Evolutionary conservation across 805 yeast species (phyloP).

Genomic region (Yueomyces sinensis): DNA sequence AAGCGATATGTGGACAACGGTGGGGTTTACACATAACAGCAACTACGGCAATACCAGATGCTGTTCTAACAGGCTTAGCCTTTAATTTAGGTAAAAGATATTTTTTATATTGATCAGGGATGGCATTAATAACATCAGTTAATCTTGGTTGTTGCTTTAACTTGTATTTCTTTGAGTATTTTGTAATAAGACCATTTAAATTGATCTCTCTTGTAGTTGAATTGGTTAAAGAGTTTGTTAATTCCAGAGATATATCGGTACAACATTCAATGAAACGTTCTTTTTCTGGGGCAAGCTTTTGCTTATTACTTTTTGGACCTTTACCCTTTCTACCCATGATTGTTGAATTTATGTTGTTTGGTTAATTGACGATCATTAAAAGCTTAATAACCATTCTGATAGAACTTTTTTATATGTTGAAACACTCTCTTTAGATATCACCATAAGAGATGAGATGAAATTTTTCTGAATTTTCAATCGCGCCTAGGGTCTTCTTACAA

Average conservation of each 20-base stretch:
- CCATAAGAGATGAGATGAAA: not conserved
- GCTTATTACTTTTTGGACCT: slow-evolving; percentile 34
- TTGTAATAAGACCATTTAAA: slow-evolving; percentile 75
- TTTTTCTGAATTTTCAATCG: not conserved
- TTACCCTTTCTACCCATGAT: slow-evolving; percentile 27
- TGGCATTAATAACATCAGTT: slow-evolving; percentile 87
- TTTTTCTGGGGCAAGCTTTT: slow-evolving; percentile 74
- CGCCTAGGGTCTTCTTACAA: not conserved
- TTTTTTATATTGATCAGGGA: slow-evolving; percentile 91
- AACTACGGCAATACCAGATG: slow-evolving; percentile 97
- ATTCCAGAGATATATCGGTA: slow-evolving; percentile 78
- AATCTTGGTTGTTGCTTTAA: slow-evolving; percentile 85
- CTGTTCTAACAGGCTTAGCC: slow-evolving; percentile 98
- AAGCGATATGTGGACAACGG: slow-evolving; percentile 97
- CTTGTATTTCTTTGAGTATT: slow-evolving; percentile 81
- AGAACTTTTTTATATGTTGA: slow-evolving; percentile 1
- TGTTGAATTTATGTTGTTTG: too few species aligned
- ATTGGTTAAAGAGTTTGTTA: slow-evolving; percentile 62
- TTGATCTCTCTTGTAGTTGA: slow-evolving; percentile 42
- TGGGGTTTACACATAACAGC: slow-evolving; percentile 99
- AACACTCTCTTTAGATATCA: slow-evolving; percentile 4
- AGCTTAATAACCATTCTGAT: slow-evolving; percentile 1
- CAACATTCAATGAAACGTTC: slow-evolving; percentile 89
- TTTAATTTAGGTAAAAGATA: slow-evolving; percentile 83
- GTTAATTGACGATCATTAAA: too few species aligned